Evolutionary conservation across 371 early-diverging fungal species (phyloP), one percentile per base, ranked within the genome.

Genomic region (Mucor sp.): DNA sequence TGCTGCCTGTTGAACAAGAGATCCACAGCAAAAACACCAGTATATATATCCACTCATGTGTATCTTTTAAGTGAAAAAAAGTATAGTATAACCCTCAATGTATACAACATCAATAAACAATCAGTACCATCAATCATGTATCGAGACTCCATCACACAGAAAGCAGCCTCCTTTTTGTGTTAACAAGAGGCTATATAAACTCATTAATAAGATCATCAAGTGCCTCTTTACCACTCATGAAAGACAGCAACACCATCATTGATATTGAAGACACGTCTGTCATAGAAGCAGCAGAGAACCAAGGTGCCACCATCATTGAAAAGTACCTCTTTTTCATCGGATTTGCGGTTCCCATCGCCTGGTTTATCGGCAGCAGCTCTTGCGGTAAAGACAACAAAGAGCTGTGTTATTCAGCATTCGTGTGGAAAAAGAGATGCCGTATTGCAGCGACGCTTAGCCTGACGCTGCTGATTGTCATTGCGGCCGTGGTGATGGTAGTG

Each of bases 341-440:
- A 0, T 80, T 80, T 65, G 23, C 77, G 0, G 69, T 73, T 39
- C 83, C 83, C 30, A 47, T 69, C 0, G 70, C 71, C 3, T 82
- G 83, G 80, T 78, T 80, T 43, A 60, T 78, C 3, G 80, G 83
- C 0, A 82, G 83, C 35, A 55, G 56, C 35, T 53, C 53, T 25
- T 53, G 53, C 15, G 53, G 53, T 15, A 25, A 27, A 14, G 15
- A 27, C 27, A 53, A 53, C 27, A 53, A 14, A 4, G 53, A 53
- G 25, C 23, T 53, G 23, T 53, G 53, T 6, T 44, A 48, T 47
- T 57, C 55, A 1, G 60, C 53, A 4, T 71, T 68, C 41, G 19
- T 68, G 9, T 82, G 83, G 83, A 78, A 75, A 58, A 82, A 78
- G n/a, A 69, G 77, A 9, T 82, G 83, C 47, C 72, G 77, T 6